Evolutionary conservation across 495 filamentous ascomycete genomes (phyloP), one percentile per base, ranked within the genome.

Genomic region (Neurospora sp.): DNA sequence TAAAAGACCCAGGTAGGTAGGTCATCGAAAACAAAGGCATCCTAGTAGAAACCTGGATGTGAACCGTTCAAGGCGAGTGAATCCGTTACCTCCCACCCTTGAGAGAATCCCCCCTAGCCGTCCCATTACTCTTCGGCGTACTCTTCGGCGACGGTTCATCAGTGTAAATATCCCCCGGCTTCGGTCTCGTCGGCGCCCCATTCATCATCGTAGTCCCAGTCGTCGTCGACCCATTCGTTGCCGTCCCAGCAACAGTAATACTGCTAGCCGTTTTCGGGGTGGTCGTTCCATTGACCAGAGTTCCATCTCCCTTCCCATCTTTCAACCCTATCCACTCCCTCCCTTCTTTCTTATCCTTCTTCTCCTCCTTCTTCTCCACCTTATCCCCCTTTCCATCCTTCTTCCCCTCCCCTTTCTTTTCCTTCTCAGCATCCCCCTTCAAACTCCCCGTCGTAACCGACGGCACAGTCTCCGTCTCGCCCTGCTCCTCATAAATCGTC

Each of bases 401-500:
- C 13, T 31, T 69, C 9, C 19, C 10, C 3, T 69, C 10, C 24
- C 15, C 17, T 11, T 24, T 69, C 15, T 24, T 17, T 31, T 54
- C 45, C 24, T 54, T 31, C 39, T 54, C 45, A 6, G 31, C 4
- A 19, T 39, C 69, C 15, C 69, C 31, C 69, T 70, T 39, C 69
- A 19, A 13, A 70, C 69, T 37, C 15, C 31, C 69, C 17, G 17
- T 38, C 69, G 34, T 70, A 17, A 62, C 54, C 15, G 75, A 75
- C 4, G 75, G 81, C 37, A 78, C 43, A 21, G 81, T 81, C 28
- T 77, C 72, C 21, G 78, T 85, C 72, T 89, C 87, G 0, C 79
- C 2, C 82, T 62, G 81, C 74, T 89, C 87, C 76, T 89, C 87
- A 2, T 79, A 81, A 45, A 88, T 89, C 1, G 87, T 88, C 8